Conservation (phyloP, 106 monocot genomes). For the Hemerocallis citrina region DNA sequence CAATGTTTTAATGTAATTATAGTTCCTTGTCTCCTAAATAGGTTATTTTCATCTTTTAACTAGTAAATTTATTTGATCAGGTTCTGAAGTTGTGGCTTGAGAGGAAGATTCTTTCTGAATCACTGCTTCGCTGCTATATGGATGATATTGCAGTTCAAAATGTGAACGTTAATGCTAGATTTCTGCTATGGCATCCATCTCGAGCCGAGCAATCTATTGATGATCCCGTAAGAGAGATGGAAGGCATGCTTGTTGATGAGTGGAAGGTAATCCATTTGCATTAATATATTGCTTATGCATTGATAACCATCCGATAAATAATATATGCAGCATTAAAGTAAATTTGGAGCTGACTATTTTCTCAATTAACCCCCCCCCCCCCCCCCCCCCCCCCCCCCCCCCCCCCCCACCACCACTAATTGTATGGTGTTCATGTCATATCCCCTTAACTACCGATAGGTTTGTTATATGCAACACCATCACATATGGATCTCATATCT, state of each 20-base stretch:
- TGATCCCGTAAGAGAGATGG: conserved; percentile 95
- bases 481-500: too few relatives aligned
- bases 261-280: conserved; percentile 50
- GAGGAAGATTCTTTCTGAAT: conserved; percentile 78
- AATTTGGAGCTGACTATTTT: too few relatives aligned
- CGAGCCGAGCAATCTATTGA: conserved; percentile 79
- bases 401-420: too few relatives aligned
- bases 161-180: conserved; percentile 35
- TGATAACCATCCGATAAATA: too few relatives aligned
- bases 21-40: neutral
- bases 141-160: conserved; percentile 74
- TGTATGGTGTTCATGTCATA: too few relatives aligned
- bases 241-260: conserved; percentile 83
- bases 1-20: conserved; percentile 78
- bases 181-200: conserved; percentile 54
- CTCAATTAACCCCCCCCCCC: too few relatives aligned
- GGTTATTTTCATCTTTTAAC: neutral
- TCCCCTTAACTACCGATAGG: too few relatives aligned
- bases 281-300: too few relatives aligned
- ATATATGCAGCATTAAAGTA: too few relatives aligned
- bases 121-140: conserved; percentile 56
- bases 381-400: too few relatives aligned
- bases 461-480: too few relatives aligned
- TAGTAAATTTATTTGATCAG: conserved; percentile 14
- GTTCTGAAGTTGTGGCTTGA: conserved; percentile 80